Evolutionary conservation across 805 yeast genomes (phyloP), one percentile per base, ranked within the genome.

Genomic region (Metschnikowia vanudenii): DNA sequence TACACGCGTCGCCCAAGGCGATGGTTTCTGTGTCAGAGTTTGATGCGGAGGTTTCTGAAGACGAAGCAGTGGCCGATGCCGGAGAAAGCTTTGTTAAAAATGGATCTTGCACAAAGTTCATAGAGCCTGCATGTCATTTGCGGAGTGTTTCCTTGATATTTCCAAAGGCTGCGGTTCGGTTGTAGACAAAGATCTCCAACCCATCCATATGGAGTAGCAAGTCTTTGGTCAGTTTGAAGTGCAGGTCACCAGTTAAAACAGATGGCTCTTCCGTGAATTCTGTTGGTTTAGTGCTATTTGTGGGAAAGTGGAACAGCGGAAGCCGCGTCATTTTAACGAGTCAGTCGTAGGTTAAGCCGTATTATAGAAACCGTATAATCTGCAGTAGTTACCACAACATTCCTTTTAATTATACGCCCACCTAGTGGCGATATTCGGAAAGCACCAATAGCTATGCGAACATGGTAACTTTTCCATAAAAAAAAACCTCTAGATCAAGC

Each of bases 341-440:
- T 98, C 98, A 94, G 63, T 89, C 95, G 87, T 22, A 92, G 60
- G 55, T 81, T 79, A 1, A 92, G 85, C 50, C 84, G 82, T 22
- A 87, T 74, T 1, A 87, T 73, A 10, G 88, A 78, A 1, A 88
- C 59, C 2, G 96, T 81, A 50, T 81, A 81, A 65, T 91, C 85
- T 40, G 80, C 73, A 14, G 89, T 85, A 5, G 87, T 79, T 11
- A 88, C 72, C 3, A 86, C 79, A 16, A 91, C 60, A 62, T 90
- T 88, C 54, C 84, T 85, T 59, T 90, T 81, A 59, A 87, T 80
- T 8, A 92, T 46, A 24, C 96, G 75, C 1, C 98, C 98, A 3
- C 90, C 96, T 1, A 94, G 68, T 7, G 87, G 74, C 0, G 96
- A 85, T 3, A 94, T 54, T 59, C 89, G 82, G 26, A 92, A 56